Evolutionary conservation across 176 grass and related monocot genomes (phyloP), one percentile per base, ranked within the genome.

Genomic region (Tuctoria greenei): DNA sequence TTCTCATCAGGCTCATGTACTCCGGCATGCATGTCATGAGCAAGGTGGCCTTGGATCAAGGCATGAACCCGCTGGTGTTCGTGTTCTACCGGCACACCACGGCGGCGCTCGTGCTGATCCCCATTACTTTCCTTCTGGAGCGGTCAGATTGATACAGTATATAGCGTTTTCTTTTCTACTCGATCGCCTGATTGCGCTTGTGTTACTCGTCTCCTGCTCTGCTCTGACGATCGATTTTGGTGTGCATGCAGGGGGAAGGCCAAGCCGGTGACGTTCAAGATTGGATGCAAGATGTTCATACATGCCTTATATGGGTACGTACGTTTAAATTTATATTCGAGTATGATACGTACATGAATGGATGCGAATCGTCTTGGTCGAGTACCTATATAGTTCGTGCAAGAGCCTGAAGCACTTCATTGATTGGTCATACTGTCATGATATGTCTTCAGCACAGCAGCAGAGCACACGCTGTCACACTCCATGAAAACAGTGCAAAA

Each of bases 31-130:
- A 93, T 24, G 65, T 93, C 14, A 26, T 93, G 46, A 72, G 79
- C 47, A 93, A 93, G 84, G 70, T 64, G 10, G 87, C 87, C 46
- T 51, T 97, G 69, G 67, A 90, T 56, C 50, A 79, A 12, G 93
- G 87, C 85, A 75, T 88, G 87, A 97, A 82, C 83, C 72, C 89
- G 1, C 72, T 72, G 38, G 87, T 97, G 16, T 90, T 90, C 66
- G 42, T 93, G 10, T 93, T 97, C 85, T 96, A 93, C 24, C 84
- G 93, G n/a, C 90, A 93, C 44, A 72, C 75, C 11, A 50, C 82
- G 4, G 93, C 76, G 0, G 84, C 93, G 41, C 67, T 97, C 18
- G 72, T 88, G 4, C 24, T 97, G 37, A 78, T 80, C 11, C 90
- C 93, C 9, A 7, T 73, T 12, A 55, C 90, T 7, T 90, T 93